A percentile compares a stretch with the other conserved stretches of the same genome.
Evolutionary conservation across 306 rosid species (phyloP).

Genomic region (Mucuna pruriens): DNA sequence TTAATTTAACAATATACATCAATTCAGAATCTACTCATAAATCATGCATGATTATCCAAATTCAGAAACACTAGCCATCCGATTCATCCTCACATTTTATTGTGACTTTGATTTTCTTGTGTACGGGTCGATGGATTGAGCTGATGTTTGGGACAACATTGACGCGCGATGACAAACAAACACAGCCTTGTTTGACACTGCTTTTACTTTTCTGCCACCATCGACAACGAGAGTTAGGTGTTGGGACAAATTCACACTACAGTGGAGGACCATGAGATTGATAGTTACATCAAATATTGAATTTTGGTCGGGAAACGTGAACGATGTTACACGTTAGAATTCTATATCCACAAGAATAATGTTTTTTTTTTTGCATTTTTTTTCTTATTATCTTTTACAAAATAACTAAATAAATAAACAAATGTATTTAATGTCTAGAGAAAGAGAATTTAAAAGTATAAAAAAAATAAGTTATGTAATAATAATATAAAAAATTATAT

Average conservation of each 20-base stretch:
- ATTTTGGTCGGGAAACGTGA: constrained; percentile 16
- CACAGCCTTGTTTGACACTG: constrained; percentile 51
- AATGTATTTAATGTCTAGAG: too few relatives aligned
- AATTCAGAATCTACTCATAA: background rate
- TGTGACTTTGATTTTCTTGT: background rate
- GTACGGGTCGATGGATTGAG: background rate
- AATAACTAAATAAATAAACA: too few relatives aligned
- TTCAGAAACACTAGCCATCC: background rate
- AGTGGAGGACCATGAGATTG: constrained; percentile 11
- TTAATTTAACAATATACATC: too few relatives aligned
- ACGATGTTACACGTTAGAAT: constrained; percentile 31
- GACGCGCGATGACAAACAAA: constrained; percentile 12
- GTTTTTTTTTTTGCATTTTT: too few relatives aligned
- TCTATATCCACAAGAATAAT: too few relatives aligned
- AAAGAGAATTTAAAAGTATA: too few relatives aligned
- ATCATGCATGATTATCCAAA: constrained; percentile 23
- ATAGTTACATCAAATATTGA: constrained; percentile 24
- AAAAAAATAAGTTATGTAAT: too few relatives aligned
- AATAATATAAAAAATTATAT: too few relatives aligned
- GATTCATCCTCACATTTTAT: background rate
- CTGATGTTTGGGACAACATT: background rate
- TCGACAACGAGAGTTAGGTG: constrained; percentile 8
- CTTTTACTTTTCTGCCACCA: constrained; percentile 1
- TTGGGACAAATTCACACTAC: constrained; percentile 12
- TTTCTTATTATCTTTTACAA: too few relatives aligned